A percentile compares a stretch with the other conserved stretches of the same genome.
These are phyloP conservation scores for Talaromyces sp. DNA, from an alignment of 2,329 filamentous ascomycete genomes.

Conservation along the genomic window DNA sequence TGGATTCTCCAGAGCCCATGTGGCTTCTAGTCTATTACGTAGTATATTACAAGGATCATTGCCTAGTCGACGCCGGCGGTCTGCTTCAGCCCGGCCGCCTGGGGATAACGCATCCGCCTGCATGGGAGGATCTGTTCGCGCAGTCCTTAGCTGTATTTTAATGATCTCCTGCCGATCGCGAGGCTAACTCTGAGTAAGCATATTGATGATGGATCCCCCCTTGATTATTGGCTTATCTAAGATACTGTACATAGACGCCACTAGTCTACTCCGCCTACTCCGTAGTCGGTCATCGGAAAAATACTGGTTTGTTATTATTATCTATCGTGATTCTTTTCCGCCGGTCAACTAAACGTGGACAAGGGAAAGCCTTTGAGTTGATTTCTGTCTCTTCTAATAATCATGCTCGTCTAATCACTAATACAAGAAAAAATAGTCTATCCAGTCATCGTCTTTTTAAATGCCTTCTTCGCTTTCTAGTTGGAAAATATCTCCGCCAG, in stretches of 20 bases:
- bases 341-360: neutral
- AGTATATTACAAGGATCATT: neutral
- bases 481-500: slow-evolving; percentile 2
- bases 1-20: neutral
- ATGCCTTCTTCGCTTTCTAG: neutral
- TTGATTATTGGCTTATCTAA: neutral
- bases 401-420: neutral
- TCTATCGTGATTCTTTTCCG: neutral
- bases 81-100: neutral
- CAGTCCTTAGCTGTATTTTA: neutral
- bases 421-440: neutral
- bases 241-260: neutral
- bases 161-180: neutral
- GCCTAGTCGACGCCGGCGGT: neutral
- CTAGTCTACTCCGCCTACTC: neutral
- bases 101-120: neutral
- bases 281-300: neutral
- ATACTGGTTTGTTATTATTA: neutral
- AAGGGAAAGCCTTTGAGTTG: neutral
- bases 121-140: neutral
- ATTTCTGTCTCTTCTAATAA: neutral
- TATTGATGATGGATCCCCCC: neutral
- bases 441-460: neutral
- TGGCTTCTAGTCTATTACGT: neutral
- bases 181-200: neutral